These are phyloP conservation scores for Nothopassalora personata DNA, from an alignment of 2,329 filamentous ascomycete genomes.

Conservation along the genomic window DNA sequence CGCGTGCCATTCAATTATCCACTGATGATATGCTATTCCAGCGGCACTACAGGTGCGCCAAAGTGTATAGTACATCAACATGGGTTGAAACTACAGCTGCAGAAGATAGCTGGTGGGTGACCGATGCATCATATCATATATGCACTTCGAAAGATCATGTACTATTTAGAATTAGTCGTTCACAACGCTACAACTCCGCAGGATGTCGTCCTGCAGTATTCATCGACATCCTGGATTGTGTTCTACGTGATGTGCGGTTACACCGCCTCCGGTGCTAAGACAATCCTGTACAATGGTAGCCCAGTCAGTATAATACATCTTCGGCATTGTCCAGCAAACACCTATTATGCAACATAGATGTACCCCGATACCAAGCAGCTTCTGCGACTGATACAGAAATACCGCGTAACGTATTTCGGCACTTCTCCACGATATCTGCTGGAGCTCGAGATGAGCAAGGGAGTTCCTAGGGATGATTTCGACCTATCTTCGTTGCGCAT, in stretches of 20 bases:
- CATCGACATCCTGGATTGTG: slow-evolving; percentile 45
- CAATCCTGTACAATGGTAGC: slow-evolving; percentile 41
- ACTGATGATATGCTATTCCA: slow-evolving; percentile 41
- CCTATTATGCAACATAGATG: slow-evolving; percentile 30
- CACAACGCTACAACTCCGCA: slow-evolving; percentile 40
- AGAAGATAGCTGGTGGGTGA: slow-evolving; percentile 36
- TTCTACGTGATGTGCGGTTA: slow-evolving; percentile 35
- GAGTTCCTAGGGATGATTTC: slow-evolving; percentile 35
- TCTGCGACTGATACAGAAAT: slow-evolving; percentile 35
- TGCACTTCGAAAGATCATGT: not conserved
- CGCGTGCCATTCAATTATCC: slow-evolving; percentile 39
- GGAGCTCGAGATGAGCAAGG: slow-evolving; percentile 37
- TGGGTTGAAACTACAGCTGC: slow-evolving; percentile 40
- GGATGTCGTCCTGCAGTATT: slow-evolving; percentile 44
- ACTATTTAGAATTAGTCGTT: slow-evolving; percentile 21
- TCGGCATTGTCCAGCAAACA: not conserved
- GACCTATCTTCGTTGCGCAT: slow-evolving; percentile 38
- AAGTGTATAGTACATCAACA: slow-evolving; percentile 40
- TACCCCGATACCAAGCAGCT: slow-evolving; percentile 37
- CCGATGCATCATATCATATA: no score
- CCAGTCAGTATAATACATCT: not conserved
- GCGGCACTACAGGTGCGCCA: slow-evolving; percentile 39
- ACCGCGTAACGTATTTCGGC: slow-evolving; percentile 40
- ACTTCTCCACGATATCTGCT: slow-evolving; percentile 42
- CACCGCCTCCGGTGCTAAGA: slow-evolving; percentile 31